A percentile compares a stretch with the other conserved stretches of the same genome.
Conservation (phyloP, 352 stramenopile species). For the Detonula confervacea region DNA sequence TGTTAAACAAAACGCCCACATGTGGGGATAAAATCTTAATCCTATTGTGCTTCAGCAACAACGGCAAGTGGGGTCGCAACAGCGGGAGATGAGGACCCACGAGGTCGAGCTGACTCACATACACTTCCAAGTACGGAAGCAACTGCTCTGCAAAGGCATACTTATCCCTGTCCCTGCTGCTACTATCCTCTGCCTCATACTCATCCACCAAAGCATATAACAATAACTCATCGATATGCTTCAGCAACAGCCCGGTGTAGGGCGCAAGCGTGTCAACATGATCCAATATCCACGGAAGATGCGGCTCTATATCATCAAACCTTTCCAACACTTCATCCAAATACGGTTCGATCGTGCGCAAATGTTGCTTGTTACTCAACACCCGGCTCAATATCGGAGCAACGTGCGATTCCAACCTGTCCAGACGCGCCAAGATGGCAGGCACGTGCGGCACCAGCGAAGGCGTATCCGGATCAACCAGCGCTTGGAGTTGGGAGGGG, state of each 20-base stretch:
- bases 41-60: slow-evolving; percentile 68
- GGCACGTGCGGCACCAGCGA: slow-evolving; percentile 68
- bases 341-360: slow-evolving; percentile 71
- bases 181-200: slow-evolving; percentile 39
- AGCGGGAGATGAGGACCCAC: slow-evolving; percentile 73
- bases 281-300: slow-evolving; percentile 78
- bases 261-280: slow-evolving; percentile 75
- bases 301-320: slow-evolving; percentile 78
- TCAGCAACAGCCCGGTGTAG: slow-evolving; percentile 70
- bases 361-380: slow-evolving; percentile 72
- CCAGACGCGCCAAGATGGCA: slow-evolving; percentile 53
- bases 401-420: slow-evolving; percentile 43
- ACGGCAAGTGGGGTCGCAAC: slow-evolving; percentile 67
- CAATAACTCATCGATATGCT: slow-evolving; percentile 78
- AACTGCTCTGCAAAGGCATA: slow-evolving; percentile 72
- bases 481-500: slow-evolving; percentile 47
- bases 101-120: slow-evolving; percentile 65
- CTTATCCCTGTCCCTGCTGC: slow-evolving; percentile 46
- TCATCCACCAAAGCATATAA: slow-evolving; percentile 65
- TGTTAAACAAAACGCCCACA: slow-evolving; percentile 62
- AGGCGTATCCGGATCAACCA: slow-evolving; percentile 66
- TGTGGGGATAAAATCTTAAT: slow-evolving; percentile 70
- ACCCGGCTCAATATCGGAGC: slow-evolving; percentile 58
- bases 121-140: slow-evolving; percentile 69
- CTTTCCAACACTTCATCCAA: slow-evolving; percentile 66